These are phyloP conservation scores for Pilatotrama ljubarskyi DNA, from an alignment of 768 basidiomycete genomes.

Conservation along the genomic window DNA sequence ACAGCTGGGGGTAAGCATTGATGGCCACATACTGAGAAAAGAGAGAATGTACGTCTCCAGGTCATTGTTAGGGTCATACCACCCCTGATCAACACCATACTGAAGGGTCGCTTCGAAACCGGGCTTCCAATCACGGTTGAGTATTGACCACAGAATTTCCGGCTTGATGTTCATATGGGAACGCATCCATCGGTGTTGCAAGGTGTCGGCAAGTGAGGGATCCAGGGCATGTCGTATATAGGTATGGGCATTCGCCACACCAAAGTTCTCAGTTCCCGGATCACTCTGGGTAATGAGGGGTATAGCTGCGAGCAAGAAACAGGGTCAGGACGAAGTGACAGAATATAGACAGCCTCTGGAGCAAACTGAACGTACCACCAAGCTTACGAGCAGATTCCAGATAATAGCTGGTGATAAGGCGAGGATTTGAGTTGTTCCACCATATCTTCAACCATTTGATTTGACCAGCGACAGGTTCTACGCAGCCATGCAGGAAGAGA, in stretches of 20 bases:
- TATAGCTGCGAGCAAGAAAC: background rate
- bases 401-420: slow-evolving; percentile 35
- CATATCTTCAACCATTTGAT: too few species aligned
- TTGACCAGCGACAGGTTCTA: too few species aligned
- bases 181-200: slow-evolving; percentile 27
- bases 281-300: slow-evolving; percentile 47
- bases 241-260: slow-evolving; percentile 48
- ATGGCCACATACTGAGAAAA: background rate
- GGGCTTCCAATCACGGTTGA: slow-evolving; percentile 33
- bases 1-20: background rate
- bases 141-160: slow-evolving; percentile 43
- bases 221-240: slow-evolving; percentile 41
- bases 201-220: slow-evolving; percentile 23
- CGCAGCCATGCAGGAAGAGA: slow-evolving; percentile 35
- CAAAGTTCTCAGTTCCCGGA: slow-evolving; percentile 43
- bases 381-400: slow-evolving; percentile 28
- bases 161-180: slow-evolving; percentile 43
- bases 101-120: slow-evolving; percentile 40
- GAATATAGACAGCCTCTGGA: too few species aligned
- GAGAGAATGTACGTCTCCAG: slow-evolving; percentile 27
- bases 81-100: slow-evolving; percentile 30
- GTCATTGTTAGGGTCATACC: slow-evolving; percentile 32
- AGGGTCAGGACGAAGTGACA: background rate
- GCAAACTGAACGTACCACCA: slow-evolving; percentile 20
- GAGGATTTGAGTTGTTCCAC: slow-evolving; percentile 38